phyloP scores from a whole-genome alignment of 75 land plant genomes.

The Gnetum montanum region DNA sequence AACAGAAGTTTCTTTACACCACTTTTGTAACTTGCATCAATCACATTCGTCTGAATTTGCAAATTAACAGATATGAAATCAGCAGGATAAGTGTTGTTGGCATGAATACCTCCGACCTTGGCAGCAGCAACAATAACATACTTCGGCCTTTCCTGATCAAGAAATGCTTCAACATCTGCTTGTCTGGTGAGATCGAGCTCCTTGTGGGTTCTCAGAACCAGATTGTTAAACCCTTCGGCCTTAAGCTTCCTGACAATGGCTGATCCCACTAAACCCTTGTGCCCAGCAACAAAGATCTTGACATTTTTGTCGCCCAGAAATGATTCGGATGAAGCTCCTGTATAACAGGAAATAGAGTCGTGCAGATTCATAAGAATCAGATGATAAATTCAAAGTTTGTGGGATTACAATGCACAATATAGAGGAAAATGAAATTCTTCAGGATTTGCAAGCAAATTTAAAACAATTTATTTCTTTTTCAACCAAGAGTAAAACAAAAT shows the following conservation, averaged over 20 bases:
- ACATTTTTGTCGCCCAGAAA: constrained; percentile 51
- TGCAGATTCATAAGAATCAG: too few relatives aligned
- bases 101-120: constrained; percentile 97
- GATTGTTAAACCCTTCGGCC: constrained; percentile 52
- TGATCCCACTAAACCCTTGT: constrained; percentile 89
- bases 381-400: too few relatives aligned
- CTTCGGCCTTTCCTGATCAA: constrained; percentile 51
- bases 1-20: constrained; percentile 81
- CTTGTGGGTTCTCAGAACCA: constrained; percentile 64
- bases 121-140: constrained; percentile 91
- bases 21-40: constrained; percentile 59
- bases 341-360: not conserved
- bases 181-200: constrained; percentile 93
- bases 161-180: constrained; percentile 73
- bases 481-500: too few relatives aligned
- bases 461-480: too few relatives aligned
- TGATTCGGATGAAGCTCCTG: constrained; percentile 7
- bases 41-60: constrained; percentile 95
- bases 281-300: constrained; percentile 90
- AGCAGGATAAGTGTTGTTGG: constrained; percentile 93
- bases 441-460: too few relatives aligned
- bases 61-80: constrained; percentile 90
- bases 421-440: too few relatives aligned
- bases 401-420: too few relatives aligned
- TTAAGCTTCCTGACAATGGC: constrained; percentile 71